Conservation (phyloP, 345 rosid genomes). For the Acer campestre region DNA sequence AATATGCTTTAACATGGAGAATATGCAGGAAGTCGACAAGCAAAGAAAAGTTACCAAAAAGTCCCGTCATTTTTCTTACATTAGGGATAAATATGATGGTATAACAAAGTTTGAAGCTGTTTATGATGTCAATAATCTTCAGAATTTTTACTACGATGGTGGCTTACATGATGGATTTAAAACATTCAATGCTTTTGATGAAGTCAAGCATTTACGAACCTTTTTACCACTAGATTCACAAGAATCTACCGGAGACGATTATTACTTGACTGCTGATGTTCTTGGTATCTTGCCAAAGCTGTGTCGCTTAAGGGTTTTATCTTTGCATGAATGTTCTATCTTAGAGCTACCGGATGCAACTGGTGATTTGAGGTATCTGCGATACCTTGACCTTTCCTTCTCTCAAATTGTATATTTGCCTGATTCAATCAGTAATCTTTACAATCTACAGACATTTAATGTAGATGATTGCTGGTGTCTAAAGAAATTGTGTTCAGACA, state of each 20-base stretch:
- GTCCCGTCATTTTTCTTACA: too few relatives aligned
- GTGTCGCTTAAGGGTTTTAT: background rate
- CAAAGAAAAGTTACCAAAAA: background rate
- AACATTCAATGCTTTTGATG: background rate
- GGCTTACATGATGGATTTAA: too few relatives aligned
- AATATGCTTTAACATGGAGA: background rate
- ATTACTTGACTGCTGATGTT: background rate
- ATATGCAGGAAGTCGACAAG: background rate
- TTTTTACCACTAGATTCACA: background rate
- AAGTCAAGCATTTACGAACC: background rate
- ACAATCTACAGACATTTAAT: background rate
- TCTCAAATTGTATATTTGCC: background rate
- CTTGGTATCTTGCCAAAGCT: background rate
- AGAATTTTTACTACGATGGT: too few relatives aligned
- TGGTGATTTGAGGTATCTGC: constrained; percentile 1
- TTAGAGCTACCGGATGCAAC: background rate
- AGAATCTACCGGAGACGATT: background rate
- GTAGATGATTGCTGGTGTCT: background rate
- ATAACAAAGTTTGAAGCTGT: too few relatives aligned
- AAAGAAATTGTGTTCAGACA: background rate
- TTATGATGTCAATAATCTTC: too few relatives aligned
- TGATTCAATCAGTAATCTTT: background rate
- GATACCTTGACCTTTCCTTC: background rate
- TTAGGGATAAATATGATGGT: too few relatives aligned
- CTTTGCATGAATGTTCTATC: background rate